Evolutionary conservation across 2,329 filamentous ascomycete genomes (phyloP).

Genomic region (Fusarium miscanthi): DNA sequence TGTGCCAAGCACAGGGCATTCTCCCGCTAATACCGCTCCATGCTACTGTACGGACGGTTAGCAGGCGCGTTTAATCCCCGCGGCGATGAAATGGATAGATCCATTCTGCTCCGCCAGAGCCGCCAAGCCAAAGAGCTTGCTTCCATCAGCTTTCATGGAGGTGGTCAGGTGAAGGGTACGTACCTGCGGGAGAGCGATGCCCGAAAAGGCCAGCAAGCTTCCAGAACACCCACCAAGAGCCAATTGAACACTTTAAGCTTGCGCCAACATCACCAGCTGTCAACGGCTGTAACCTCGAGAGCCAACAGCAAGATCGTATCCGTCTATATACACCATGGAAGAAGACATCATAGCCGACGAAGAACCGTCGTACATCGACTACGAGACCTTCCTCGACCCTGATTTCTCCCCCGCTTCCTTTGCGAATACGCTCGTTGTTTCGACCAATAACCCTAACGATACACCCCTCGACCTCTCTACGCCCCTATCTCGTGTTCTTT

Average conservation of each 20-base stretch:
- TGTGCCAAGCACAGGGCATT: slow-evolving; percentile 4
- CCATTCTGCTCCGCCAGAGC: slow-evolving; percentile 10
- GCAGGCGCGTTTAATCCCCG: slow-evolving; percentile 10
- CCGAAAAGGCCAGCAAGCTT: slow-evolving; percentile 46
- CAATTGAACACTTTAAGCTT: slow-evolving; percentile 16
- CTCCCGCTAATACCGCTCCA: slow-evolving; percentile 5
- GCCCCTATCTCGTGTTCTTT: slow-evolving; percentile 90
- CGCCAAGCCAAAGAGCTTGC: slow-evolving; percentile 26
- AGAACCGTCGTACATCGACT: slow-evolving; percentile 91
- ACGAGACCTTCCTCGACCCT: slow-evolving; percentile 88
- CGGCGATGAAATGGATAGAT: neutral
- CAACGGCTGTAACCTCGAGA: slow-evolving; percentile 4
- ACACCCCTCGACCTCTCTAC: slow-evolving; percentile 92
- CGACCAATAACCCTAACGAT: slow-evolving; percentile 93
- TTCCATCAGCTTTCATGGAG: neutral
- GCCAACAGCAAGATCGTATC: neutral
- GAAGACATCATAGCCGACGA: slow-evolving; percentile 48
- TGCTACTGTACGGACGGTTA: neutral
- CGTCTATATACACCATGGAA: slow-evolving; percentile 8
- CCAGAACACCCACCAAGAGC: slow-evolving; percentile 36
- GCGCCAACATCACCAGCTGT: slow-evolving; percentile 9
- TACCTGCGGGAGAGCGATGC: slow-evolving; percentile 36
- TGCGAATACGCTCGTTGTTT: slow-evolving; percentile 87
- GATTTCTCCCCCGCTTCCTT: slow-evolving; percentile 84
- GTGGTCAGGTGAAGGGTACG: slow-evolving; percentile 30